Conservation (phyloP, 257 asterid genomes). For the Rauvolfia tetraphylla region DNA sequence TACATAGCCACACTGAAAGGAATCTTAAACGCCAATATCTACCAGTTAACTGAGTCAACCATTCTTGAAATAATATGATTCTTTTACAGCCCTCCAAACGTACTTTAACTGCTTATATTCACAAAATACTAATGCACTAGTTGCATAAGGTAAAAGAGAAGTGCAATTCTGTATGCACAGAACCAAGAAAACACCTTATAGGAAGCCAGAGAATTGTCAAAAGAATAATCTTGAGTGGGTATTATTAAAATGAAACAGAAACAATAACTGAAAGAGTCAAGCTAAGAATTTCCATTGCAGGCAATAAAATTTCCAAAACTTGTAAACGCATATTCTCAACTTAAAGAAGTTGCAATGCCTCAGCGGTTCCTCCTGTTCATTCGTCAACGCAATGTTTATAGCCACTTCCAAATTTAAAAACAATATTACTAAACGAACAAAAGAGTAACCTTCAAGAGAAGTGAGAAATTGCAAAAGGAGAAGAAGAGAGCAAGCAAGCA, state of each 20-base stretch:
- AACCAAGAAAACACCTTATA: neutral
- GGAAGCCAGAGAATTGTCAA: neutral
- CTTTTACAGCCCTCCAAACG: too few species aligned
- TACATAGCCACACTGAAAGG: neutral
- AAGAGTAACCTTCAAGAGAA: neutral
- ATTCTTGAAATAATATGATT: neutral
- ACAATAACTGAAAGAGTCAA: neutral
- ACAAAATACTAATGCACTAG: neutral
- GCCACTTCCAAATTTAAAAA: neutral
- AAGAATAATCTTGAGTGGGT: neutral
- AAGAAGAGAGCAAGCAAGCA: neutral
- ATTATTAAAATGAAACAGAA: neutral
- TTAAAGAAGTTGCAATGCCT: too few species aligned
- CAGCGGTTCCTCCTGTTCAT: too few species aligned
- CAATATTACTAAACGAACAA: neutral
- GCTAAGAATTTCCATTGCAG: neutral
- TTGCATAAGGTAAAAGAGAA: neutral
- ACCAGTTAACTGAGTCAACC: neutral
- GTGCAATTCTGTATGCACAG: neutral
- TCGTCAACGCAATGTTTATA: too few species aligned
- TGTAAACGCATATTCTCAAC: too few species aligned
- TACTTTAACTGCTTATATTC: neutral
- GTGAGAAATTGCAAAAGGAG: neutral
- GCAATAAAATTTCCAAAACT: neutral
- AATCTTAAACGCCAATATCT: neutral